Base-by-base conservation (phyloP, 176 grass and related monocot species). In the Triticum dicoccoides region DNA sequence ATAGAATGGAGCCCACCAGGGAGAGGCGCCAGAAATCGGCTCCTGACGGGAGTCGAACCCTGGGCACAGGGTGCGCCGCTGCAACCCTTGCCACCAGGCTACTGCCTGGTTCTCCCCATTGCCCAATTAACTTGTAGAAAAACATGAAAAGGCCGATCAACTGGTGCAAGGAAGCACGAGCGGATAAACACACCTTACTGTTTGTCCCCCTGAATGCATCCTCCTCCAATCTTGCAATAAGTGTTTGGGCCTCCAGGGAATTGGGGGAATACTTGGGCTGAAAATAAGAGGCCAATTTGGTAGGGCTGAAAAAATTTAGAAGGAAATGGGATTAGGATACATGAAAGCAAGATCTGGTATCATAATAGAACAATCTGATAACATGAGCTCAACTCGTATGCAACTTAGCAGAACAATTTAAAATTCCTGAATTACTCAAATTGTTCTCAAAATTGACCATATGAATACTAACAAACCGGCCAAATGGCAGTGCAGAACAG, bases 171-270 rank as follows among this genome's bases (percentile, higher is more conserved):
- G 20, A 76, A 76, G 21, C 11, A 27, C 1, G 29, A 35, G 4
- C 2, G 4, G 41, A 66, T 77, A 45, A 73, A 73, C 39, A 2
- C 45, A 85, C 83, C 83, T 77, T 85, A 38, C 20, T 85, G 8
- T 66, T 25, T 30, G 83, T n/a, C 42, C 33, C 72, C 17, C 4
- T 24, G 72, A 85, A 85, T 4, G 23, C 38, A 3, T 12, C 47
- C 11, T 66, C 61, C 62, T 85, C 83, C n/a, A 77, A 85, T 17
- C 1, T n/a, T 0, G 29, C 1, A 66, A 74, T 73, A 6, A 66
- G 5, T 5, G 0, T 77, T 14, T 66, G 41, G 30, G 75, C 6
- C 17, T 37, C 72, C 2, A 37, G 8, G 27, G 72, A 15, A 66
- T 74, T 13, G 14, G 61, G 73, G 11, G 13, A 4, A 23, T 34